phyloP scores from a whole-genome alignment of 1,284 basidiomycete species.

The Pseudozyma flocculosa region DNA sequence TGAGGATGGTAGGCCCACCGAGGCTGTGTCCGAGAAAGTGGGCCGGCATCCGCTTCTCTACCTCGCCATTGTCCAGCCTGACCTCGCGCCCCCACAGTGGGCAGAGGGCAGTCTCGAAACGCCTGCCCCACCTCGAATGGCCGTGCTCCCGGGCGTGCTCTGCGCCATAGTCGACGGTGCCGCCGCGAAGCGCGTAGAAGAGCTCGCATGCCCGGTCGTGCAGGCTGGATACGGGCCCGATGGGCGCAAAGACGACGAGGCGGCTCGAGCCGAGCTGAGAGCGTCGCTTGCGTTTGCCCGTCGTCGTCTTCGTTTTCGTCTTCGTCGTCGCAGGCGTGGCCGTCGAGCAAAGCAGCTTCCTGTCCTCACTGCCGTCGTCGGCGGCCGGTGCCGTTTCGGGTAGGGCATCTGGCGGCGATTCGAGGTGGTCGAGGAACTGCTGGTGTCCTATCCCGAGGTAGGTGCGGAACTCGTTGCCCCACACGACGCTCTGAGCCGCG shows the following conservation, averaged over 20 bases:
- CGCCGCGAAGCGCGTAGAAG: conserved; percentile 64
- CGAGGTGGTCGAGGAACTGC: conserved; percentile 13
- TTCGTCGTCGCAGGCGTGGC: too few relatives aligned
- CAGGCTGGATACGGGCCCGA: conserved; percentile 64
- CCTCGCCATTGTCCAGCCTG: background rate
- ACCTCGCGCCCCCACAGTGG: conserved; percentile 61
- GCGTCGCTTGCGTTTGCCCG: background rate
- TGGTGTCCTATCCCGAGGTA: conserved; percentile 29
- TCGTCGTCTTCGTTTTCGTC: background rate
- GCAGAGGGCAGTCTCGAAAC: conserved; percentile 61
- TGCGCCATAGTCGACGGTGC: conserved; percentile 62
- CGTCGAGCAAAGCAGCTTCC: too few relatives aligned
- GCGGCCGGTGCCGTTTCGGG: too few relatives aligned
- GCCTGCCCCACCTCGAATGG: conserved; percentile 63
- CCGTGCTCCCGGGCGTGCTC: conserved; percentile 58
- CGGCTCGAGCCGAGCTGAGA: conserved; percentile 7
- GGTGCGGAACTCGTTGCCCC: conserved; percentile 58
- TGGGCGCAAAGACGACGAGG: conserved; percentile 20
- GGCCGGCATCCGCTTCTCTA: conserved; percentile 55
- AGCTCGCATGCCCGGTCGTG: conserved; percentile 67
- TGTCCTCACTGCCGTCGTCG: too few relatives aligned
- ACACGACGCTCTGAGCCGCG: conserved; percentile 60
- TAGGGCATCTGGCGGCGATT: background rate
- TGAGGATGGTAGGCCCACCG: conserved; percentile 56
- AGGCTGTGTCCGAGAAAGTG: conserved; percentile 67